These are phyloP conservation scores for Paramecium primaurelia DNA, from an alignment of 73 alveolate genomes.

Conservation along the genomic window DNA sequence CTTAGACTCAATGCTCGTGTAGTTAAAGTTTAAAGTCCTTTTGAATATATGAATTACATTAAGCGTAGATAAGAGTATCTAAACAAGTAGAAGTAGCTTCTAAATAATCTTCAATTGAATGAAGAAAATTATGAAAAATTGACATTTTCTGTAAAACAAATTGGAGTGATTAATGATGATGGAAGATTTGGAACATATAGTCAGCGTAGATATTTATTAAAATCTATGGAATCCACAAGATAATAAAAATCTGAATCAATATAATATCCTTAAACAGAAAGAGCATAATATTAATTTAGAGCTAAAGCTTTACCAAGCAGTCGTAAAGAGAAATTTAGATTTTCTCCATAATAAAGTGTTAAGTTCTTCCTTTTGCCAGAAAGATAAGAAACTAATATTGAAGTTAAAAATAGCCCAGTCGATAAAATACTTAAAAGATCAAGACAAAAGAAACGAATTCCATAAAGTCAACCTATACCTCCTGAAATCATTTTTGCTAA, in stretches of 20 bases:
- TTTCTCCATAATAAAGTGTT: not conserved
- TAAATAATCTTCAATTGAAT: not conserved
- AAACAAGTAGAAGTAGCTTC: not conserved
- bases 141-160: not conserved
- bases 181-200: constrained; percentile 18
- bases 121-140: not conserved
- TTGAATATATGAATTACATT: not conserved
- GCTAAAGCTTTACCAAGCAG: constrained; percentile 23
- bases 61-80: not conserved
- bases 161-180: not conserved
- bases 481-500: not conserved
- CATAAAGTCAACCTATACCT: not conserved
- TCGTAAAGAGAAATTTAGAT: not conserved
- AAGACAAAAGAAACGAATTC: not conserved
- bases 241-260: not conserved
- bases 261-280: not conserved
- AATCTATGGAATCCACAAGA: not conserved
- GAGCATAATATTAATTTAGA: not conserved
- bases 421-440: not conserved
- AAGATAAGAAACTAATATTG: not conserved
- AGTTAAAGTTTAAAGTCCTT: constrained; percentile 14
- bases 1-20: not conserved
- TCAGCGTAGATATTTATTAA: not conserved
- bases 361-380: not conserved
- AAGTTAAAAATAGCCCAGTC: not conserved